Conservation (phyloP, 2,329 filamentous ascomycete species). For the Cytospora paraplurivora region DNA sequence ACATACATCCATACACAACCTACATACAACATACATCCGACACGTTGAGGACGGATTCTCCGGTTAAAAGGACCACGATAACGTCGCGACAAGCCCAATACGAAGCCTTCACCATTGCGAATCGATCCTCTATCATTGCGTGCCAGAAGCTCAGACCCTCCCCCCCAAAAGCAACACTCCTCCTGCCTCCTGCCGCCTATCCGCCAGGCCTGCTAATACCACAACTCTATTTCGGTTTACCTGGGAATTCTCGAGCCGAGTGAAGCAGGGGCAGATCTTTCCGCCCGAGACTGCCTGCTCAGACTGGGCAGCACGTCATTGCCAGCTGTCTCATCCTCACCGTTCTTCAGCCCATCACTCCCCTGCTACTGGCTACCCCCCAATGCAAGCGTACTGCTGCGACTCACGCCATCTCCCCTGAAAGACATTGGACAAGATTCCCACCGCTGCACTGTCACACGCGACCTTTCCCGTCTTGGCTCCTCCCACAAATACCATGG, state of each 20-base stretch:
- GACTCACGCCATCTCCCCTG: conserved; percentile 22
- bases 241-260: no score
- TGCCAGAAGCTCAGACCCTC: conserved; percentile 20
- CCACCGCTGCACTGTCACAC: conserved; percentile 15
- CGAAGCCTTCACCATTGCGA: conserved; percentile 25
- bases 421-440: conserved; percentile 23
- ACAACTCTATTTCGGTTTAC: conserved; percentile 3
- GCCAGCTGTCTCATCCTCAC: conserved; percentile 26
- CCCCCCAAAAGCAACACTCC: neutral
- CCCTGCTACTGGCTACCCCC: conserved; percentile 13
- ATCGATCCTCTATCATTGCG: conserved; percentile 26
- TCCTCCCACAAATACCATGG: conserved; percentile 27
- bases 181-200: neutral
- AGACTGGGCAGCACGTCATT: conserved; percentile 23
- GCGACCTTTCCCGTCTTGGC: conserved; percentile 9
- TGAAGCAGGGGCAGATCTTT: neutral
- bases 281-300: neutral
- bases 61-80: neutral
- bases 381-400: conserved; percentile 24
- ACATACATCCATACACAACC: neutral
- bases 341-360: conserved; percentile 6
- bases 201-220: conserved; percentile 17
- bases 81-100: conserved; percentile 4
- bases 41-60: neutral
- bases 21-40: neutral